Evolutionary conservation across 139 green algal genomes (phyloP).

Genomic region (Haematococcus lacustris): DNA sequence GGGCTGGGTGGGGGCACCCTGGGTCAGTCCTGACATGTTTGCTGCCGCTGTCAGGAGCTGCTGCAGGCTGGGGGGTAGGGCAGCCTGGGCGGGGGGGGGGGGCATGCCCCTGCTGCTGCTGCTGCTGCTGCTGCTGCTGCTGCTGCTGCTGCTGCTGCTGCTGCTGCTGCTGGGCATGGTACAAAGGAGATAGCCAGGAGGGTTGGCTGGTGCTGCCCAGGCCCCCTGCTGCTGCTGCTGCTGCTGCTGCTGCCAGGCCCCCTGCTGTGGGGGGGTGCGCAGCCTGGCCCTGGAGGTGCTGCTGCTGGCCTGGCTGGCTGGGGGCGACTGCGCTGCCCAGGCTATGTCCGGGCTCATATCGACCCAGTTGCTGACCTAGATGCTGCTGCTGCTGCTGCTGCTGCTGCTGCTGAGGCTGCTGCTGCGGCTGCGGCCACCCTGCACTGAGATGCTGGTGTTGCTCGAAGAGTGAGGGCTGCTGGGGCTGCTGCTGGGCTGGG

Average conservation of each 20-base stretch:
- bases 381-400: conserved; percentile 5
- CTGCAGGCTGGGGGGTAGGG: conserved; percentile 14
- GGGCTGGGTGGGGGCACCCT: too few species aligned
- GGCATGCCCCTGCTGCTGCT: conserved; percentile 17
- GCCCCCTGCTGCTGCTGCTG: conserved; percentile 13
- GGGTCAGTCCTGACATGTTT: too few species aligned
- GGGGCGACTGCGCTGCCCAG: neutral
- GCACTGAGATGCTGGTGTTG: neutral
- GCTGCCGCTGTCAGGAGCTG: too few species aligned
- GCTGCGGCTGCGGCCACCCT: neutral
- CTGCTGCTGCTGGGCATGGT: conserved; percentile 2
- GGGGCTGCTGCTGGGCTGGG: conserved; percentile 8
- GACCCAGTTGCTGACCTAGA: conserved; percentile 13
- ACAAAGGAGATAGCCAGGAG: too few species aligned
- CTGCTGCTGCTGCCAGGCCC: conserved; percentile 20
- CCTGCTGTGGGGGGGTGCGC: too few species aligned
- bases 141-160: conserved; percentile 11
- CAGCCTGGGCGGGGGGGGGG: neutral
- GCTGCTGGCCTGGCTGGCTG: too few species aligned
- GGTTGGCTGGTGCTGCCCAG: too few species aligned
- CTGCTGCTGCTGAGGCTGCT: conserved; percentile 2
- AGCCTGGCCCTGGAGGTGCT: too few species aligned
- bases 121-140: conserved; percentile 18
- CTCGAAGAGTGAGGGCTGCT: neutral
- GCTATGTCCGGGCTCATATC: neutral